Evolutionary conservation across 352 stramenopile genomes (phyloP).

Genomic region (Phytophthora agathidicida): DNA sequence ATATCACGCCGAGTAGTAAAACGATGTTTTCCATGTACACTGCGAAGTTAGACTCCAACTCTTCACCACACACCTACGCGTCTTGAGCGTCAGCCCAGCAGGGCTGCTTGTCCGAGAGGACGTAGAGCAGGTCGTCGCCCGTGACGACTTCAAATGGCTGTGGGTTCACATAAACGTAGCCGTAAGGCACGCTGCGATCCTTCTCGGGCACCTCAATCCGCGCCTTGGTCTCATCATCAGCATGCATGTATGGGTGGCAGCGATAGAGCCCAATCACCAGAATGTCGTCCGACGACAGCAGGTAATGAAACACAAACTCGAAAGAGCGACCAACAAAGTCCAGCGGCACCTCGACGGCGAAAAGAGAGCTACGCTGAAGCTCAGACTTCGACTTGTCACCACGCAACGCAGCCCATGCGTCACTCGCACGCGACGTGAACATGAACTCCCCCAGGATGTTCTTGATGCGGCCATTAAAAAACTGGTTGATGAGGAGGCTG

Average conservation of each 20-base stretch:
- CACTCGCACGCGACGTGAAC: constrained; percentile 77
- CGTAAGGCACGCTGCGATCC: constrained; percentile 76
- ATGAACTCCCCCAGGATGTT: constrained; percentile 89
- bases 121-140: constrained; percentile 85
- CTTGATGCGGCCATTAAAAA: constrained; percentile 89
- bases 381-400: constrained; percentile 41
- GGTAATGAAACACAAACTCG: constrained; percentile 84
- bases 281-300: constrained; percentile 83
- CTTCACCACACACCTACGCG: not conserved
- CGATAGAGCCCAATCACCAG: constrained; percentile 80
- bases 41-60: no score
- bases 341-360: constrained; percentile 78
- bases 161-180: constrained; percentile 87
- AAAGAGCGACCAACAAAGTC: constrained; percentile 86
- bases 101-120: constrained; percentile 83
- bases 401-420: constrained; percentile 38
- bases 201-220: constrained; percentile 66
- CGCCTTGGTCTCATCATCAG: constrained; percentile 15
- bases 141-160: constrained; percentile 75
- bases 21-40: no score
- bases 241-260: constrained; percentile 61
- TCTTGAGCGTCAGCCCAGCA: constrained; percentile 50
- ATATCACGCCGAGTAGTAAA: not conserved
- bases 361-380: constrained; percentile 75
- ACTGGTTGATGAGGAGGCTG: constrained; percentile 89